phyloP scores from a whole-genome alignment of 495 filamentous ascomycete genomes.

The Hypoxylon fragiforme region DNA sequence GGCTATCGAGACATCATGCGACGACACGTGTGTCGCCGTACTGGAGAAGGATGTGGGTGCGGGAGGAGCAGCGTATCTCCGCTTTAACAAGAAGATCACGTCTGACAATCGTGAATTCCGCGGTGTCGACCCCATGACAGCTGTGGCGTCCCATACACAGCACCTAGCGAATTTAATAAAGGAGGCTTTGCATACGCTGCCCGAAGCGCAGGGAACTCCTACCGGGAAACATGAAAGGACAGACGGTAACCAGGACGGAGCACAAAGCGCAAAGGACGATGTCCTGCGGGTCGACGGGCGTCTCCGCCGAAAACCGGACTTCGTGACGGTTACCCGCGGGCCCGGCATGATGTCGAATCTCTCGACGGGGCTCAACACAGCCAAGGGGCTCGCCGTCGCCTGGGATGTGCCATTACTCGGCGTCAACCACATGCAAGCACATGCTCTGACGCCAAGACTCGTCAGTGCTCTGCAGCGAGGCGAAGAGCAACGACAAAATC shows the following conservation, averaged over 20 bases:
- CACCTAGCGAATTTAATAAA: conserved; percentile 67
- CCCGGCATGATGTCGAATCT: conserved; percentile 84
- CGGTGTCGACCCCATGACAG: conserved; percentile 77
- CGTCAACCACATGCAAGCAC: conserved; percentile 97
- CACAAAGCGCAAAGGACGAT: conserved; percentile 13
- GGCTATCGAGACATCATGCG: conserved; percentile 95
- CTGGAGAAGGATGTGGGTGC: conserved; percentile 59
- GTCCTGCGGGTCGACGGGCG: conserved; percentile 25
- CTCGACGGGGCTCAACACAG: conserved; percentile 74
- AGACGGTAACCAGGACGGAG: background rate
- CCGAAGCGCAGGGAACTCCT: conserved; percentile 26
- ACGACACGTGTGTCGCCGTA: conserved; percentile 91
- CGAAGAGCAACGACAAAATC: background rate
- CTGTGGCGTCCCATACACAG: conserved; percentile 72
- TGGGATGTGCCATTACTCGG: conserved; percentile 81
- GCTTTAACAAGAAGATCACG: conserved; percentile 82
- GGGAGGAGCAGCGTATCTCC: conserved; percentile 54
- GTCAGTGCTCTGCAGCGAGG: conserved; percentile 58
- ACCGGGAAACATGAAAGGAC: background rate
- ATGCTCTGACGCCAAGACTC: conserved; percentile 86
- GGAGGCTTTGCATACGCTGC: conserved; percentile 62
- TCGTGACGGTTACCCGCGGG: conserved; percentile 83
- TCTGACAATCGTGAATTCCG: conserved; percentile 69
- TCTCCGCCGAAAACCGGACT: conserved; percentile 64
- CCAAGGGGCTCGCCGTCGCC: conserved; percentile 83